A percentile compares a stretch with the other conserved stretches of the same genome.
These are phyloP conservation scores for Hanseniaspora mollemarum DNA, from an alignment of 805 yeast genomes.

Conservation along the genomic window DNA sequence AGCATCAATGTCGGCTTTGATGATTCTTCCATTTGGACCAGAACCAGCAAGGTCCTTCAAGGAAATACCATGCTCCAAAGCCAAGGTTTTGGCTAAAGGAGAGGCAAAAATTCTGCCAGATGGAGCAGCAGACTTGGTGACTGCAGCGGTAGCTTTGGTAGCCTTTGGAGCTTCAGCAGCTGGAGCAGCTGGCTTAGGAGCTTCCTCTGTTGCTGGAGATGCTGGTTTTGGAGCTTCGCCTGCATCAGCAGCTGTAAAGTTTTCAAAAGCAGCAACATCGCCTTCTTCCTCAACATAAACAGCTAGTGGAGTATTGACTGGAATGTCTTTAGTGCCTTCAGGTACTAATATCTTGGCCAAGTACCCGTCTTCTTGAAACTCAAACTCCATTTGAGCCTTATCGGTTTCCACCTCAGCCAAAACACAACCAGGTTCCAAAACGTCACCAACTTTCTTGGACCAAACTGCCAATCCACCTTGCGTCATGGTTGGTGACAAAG, in stretches of 20 bases:
- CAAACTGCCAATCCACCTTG: slow-evolving; percentile 85
- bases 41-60: slow-evolving; percentile 77
- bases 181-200: slow-evolving; percentile 23
- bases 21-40: slow-evolving; percentile 92
- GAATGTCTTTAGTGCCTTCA: slow-evolving; percentile 78
- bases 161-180: slow-evolving; percentile 20
- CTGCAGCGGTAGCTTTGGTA: slow-evolving; percentile 21
- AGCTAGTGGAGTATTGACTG: slow-evolving; percentile 92
- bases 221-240: slow-evolving; percentile 11
- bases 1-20: slow-evolving; percentile 79
- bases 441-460: slow-evolving; percentile 84
- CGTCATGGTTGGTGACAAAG: slow-evolving; percentile 98
- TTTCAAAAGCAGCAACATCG: slow-evolving; percentile 80
- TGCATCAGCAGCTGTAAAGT: slow-evolving; percentile 74
- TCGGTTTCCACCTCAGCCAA: slow-evolving; percentile 96
- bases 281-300: slow-evolving; percentile 81
- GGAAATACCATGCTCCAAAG: slow-evolving; percentile 82
- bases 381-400: slow-evolving; percentile 96
- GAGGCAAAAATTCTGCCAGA: slow-evolving; percentile 69
- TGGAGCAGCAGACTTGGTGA: slow-evolving; percentile 34
- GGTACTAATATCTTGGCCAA: slow-evolving; percentile 76
- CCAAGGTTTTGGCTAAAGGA: slow-evolving; percentile 86
- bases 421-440: slow-evolving; percentile 81
- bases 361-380: slow-evolving; percentile 93
- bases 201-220: slow-evolving; percentile 35